These are phyloP conservation scores for Zea mays DNA, from an alignment of 176 grass and related monocot genomes.

Conservation along the genomic window Zm-B73-REFERENCE-NAM-5.0 NC_050098.1:223716501-223717000, in stretches of 20 bases:
- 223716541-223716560: slow-evolving; percentile 93
- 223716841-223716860: slow-evolving; percentile 97
- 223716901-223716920: neutral
- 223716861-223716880: slow-evolving; percentile 73
- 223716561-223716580: slow-evolving; percentile 77
- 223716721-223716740: slow-evolving; percentile 14
- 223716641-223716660: neutral
- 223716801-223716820: slow-evolving; percentile 34
- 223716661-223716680: slow-evolving; percentile 9
- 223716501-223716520: slow-evolving; percentile 64
- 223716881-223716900: slow-evolving; percentile 72
- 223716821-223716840: slow-evolving; percentile 60
- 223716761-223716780: neutral
- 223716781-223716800: neutral
- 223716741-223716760: neutral
- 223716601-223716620: slow-evolving; percentile 55
- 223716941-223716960: neutral
- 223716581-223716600: slow-evolving; percentile 98
- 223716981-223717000: too few relatives aligned
- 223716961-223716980: too few relatives aligned
- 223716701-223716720: neutral
- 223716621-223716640: neutral
- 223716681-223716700: neutral
- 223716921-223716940: neutral
- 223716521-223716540: slow-evolving; percentile 94